Percentiles rank a stretch among this genome's conserved stretches.
Conservation (phyloP, 805 yeast genomes). For the Wickerhamomyces alni region DNA sequence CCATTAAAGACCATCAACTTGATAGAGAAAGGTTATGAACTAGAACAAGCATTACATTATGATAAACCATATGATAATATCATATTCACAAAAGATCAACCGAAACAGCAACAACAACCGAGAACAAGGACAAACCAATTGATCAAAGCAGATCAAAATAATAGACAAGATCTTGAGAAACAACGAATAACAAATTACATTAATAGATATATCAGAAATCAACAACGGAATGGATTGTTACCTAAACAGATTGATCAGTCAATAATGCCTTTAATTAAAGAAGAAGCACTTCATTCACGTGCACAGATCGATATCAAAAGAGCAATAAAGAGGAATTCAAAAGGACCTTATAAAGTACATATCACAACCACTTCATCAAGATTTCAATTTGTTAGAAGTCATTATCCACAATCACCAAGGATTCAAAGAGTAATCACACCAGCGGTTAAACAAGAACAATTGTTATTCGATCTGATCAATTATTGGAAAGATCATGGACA, state of each 20-base stretch:
- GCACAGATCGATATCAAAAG: conserved; percentile 9
- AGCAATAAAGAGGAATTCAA: conserved; percentile 1
- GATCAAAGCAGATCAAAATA: conserved; percentile 14
- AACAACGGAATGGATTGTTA: conserved; percentile 10
- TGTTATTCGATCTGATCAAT: conserved; percentile 6
- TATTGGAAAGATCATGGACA: conserved; percentile 6
- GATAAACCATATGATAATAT: background rate
- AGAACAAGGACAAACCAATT: background rate
- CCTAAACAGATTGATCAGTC: conserved; percentile 15
- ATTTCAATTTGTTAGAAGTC: conserved; percentile 14
- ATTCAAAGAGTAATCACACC: conserved; percentile 12
- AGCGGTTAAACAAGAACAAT: conserved; percentile 9
- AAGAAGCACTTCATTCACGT: conserved; percentile 17
- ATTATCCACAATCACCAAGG: conserved; percentile 13
- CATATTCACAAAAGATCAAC: no score
- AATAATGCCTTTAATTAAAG: conserved; percentile 10
- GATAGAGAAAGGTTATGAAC: conserved; percentile 7
- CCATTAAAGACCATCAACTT: conserved; percentile 5
- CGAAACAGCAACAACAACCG: background rate
- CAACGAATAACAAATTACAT: conserved; percentile 13
- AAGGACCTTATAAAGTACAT: conserved; percentile 18
- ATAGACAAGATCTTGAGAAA: conserved; percentile 11
- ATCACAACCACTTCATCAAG: conserved; percentile 5
- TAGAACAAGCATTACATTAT: conserved; percentile 10
- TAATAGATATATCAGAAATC: conserved; percentile 7